Conservation (phyloP, 2,329 filamentous ascomycete genomes). For the Fusarium cyanostomum region DNA sequence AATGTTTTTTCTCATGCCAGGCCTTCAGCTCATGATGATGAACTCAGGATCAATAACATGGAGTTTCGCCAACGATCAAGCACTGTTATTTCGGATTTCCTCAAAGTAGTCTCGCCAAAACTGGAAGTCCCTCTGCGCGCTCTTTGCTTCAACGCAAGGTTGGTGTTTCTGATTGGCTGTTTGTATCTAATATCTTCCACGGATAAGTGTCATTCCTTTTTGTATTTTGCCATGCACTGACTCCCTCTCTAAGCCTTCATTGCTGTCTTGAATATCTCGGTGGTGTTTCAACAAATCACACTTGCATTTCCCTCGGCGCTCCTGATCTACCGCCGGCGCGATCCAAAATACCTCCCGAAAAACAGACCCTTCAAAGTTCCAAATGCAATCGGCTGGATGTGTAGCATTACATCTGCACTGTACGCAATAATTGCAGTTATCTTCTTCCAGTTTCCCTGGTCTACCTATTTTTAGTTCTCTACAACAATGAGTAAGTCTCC, state of each 20-base stretch:
- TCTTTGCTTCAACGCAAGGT: background rate
- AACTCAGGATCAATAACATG: too few relatives aligned
- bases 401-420: too few relatives aligned
- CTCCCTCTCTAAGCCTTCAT: background rate
- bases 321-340: slow-evolving; percentile 1
- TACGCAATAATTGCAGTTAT: too few relatives aligned
- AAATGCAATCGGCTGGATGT: background rate
- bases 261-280: slow-evolving; percentile 1
- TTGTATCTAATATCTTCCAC: slow-evolving; percentile 3
- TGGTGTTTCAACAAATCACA: slow-evolving; percentile 4
- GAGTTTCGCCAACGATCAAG: too few relatives aligned
- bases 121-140: background rate
- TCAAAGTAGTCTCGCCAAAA: too few relatives aligned
- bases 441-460: too few relatives aligned
- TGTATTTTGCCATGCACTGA: background rate
- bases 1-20: too few relatives aligned
- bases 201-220: background rate
- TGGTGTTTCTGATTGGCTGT: slow-evolving; percentile 2
- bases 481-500: too few relatives aligned
- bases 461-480: too few relatives aligned
- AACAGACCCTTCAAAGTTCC: background rate
- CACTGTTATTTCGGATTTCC: too few relatives aligned
- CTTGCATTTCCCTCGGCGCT: background rate
- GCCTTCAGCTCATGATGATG: too few relatives aligned
- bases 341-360: background rate